These are phyloP conservation scores for Babesia sp. DNA, from an alignment of 169 alveolate genomes.

Conservation along the genomic window DNA sequence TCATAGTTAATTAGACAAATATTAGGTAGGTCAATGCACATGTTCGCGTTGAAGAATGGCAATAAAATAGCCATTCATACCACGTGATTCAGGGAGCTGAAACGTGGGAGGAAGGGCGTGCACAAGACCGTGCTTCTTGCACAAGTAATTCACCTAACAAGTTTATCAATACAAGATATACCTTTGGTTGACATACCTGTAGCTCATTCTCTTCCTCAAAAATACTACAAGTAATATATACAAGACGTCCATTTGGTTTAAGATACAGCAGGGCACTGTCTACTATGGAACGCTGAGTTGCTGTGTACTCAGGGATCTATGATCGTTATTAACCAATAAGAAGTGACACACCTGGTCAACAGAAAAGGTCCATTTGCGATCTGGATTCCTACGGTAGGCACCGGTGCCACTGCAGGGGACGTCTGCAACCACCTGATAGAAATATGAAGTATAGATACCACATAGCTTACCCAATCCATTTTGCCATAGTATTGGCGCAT, in stretches of 20 bases:
- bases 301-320: slow-evolving; percentile 42
- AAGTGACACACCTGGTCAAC: slow-evolving; percentile 67
- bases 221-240: slow-evolving; percentile 88
- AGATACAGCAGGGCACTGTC: slow-evolving; percentile 75
- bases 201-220: slow-evolving; percentile 83
- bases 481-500: slow-evolving; percentile 73
- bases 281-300: slow-evolving; percentile 78
- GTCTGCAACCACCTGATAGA: slow-evolving; percentile 79
- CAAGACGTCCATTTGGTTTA: slow-evolving; percentile 85
- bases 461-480: slow-evolving; percentile 86
- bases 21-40: neutral
- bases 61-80: slow-evolving; percentile 93
- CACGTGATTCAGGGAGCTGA: slow-evolving; percentile 86
- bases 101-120: slow-evolving; percentile 82
- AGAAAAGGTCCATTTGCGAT: slow-evolving; percentile 85
- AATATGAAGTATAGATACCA: neutral
- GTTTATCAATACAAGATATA: neutral
- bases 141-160: slow-evolving; percentile 42
- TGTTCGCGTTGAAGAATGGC: slow-evolving; percentile 76
- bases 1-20: slow-evolving; percentile 2
- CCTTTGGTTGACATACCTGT: slow-evolving; percentile 61
- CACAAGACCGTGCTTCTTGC: slow-evolving; percentile 77
- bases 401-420: slow-evolving; percentile 95
- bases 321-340: neutral
- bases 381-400: slow-evolving; percentile 92